Conservation (phyloP, 352 stramenopile genomes). For the Pythium utonaiense region DNA sequence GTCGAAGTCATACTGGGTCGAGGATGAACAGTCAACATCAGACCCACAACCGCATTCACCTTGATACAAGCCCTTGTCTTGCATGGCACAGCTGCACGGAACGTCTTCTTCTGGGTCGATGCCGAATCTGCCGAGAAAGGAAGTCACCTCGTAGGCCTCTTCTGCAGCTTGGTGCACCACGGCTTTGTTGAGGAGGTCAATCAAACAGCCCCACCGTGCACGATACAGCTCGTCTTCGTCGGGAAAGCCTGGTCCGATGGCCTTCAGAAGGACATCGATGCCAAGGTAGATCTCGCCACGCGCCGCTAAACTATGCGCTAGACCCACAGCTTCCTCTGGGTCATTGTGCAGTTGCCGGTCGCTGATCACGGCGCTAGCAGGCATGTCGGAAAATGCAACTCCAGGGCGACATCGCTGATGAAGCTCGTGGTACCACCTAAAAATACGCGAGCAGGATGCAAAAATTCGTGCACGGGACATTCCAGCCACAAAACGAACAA, state of each 20-base stretch:
- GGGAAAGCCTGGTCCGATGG: not conserved
- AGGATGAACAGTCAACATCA: no score
- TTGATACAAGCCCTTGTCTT: no score
- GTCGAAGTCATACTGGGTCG: no score
- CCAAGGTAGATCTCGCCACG: constrained; percentile 12
- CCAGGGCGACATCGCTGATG: not conserved
- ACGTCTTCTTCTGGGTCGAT: constrained; percentile 11
- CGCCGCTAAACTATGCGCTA: not conserved
- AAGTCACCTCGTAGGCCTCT: constrained; percentile 12
- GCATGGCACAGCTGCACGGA: no score
- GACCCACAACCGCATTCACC: no score
- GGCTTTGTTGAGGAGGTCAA: constrained; percentile 8
- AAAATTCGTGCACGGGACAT: not conserved
- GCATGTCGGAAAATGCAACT: not conserved
- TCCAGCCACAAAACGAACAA: not conserved
- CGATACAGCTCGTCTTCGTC: not conserved
- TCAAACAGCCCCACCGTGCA: not conserved
- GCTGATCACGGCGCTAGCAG: not conserved
- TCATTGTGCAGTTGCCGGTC: not conserved
- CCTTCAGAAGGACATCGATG: not conserved
- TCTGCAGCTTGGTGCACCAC: constrained; percentile 5
- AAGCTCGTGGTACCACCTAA: not conserved
- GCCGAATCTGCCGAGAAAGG: constrained; percentile 7
- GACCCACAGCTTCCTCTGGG: not conserved
- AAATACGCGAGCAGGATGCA: no score